Percentiles rank a stretch among this genome's conserved stretches.
phyloP scores from a whole-genome alignment of 345 rosid genomes.

The Murraya koenigii region DNA sequence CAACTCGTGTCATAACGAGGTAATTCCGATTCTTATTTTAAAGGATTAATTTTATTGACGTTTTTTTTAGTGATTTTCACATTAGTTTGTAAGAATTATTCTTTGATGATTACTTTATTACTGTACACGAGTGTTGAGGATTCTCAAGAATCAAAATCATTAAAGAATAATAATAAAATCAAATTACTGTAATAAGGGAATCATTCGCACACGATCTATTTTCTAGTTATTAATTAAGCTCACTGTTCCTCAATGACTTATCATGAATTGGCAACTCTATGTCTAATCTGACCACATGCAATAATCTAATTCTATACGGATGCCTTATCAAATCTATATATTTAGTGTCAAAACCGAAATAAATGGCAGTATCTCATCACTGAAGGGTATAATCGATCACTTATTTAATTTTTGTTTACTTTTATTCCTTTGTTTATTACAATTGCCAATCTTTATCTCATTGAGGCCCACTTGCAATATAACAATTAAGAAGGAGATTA shows the following conservation, averaged over 20 bases:
- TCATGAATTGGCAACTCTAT: slow-evolving; percentile 1
- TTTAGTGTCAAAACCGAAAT: neutral
- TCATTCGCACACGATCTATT: neutral
- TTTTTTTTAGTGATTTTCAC: neutral
- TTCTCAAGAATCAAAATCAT: neutral
- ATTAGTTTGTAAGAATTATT: neutral
- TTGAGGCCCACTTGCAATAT: slow-evolving; percentile 22
- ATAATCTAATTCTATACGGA: neutral
- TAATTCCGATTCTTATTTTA: neutral
- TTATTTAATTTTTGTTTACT: neutral
- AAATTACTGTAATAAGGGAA: slow-evolving; percentile 2
- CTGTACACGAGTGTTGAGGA: neutral
- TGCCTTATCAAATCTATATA: neutral
- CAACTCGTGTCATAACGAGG: no score
- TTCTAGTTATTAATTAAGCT: neutral
- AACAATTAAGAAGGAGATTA: slow-evolving; percentile 19
- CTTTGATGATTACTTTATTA: neutral
- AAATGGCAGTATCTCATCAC: slow-evolving; percentile 13
- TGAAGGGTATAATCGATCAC: neutral
- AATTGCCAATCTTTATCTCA: slow-evolving; percentile 6
- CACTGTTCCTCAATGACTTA: slow-evolving; percentile 5
- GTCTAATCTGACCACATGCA: neutral
- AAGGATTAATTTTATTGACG: neutral
- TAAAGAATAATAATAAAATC: neutral
- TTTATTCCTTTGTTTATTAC: neutral